Conservation (phyloP, 2,329 filamentous ascomycete species). For the Aspergillus sp. region DNA sequence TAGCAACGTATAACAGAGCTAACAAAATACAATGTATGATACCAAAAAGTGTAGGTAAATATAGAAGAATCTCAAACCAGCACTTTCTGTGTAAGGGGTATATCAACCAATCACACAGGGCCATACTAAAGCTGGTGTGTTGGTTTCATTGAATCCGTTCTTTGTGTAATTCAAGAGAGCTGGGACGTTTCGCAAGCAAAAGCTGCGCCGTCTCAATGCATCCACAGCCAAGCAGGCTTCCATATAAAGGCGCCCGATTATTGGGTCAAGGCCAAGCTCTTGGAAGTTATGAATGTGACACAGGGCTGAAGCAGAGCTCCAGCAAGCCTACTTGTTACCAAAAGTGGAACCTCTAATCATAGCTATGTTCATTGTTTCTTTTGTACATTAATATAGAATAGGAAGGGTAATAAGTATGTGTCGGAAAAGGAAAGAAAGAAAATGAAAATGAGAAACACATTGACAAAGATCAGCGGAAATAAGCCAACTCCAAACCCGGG, state of each 20-base stretch:
- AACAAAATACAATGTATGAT: no score
- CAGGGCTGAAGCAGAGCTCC: neutral
- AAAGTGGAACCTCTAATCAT: neutral
- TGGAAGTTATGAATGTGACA: neutral
- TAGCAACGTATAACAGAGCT: no score
- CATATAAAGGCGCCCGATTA: neutral
- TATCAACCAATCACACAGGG: no score
- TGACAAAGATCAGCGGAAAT: neutral
- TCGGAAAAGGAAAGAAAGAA: neutral
- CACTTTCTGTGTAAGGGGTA: no score
- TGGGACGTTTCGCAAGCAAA: no score
- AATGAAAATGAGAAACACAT: neutral
- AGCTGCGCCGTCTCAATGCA: no score
- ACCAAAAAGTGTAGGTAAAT: no score
- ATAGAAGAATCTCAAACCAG: no score
- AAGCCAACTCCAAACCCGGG: neutral
- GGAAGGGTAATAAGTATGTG: neutral
- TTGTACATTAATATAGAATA: constrained; percentile 7
- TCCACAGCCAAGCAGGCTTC: no score
- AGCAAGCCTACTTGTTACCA: neutral
- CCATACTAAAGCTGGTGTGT: no score
- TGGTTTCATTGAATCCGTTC: no score
- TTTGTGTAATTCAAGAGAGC: no score
- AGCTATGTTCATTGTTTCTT: constrained; percentile 6
- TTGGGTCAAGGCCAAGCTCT: neutral